Evolutionary conservation across 2,329 filamentous ascomycete species (phyloP).

Genomic region (Diaporthe citriasiana): DNA sequence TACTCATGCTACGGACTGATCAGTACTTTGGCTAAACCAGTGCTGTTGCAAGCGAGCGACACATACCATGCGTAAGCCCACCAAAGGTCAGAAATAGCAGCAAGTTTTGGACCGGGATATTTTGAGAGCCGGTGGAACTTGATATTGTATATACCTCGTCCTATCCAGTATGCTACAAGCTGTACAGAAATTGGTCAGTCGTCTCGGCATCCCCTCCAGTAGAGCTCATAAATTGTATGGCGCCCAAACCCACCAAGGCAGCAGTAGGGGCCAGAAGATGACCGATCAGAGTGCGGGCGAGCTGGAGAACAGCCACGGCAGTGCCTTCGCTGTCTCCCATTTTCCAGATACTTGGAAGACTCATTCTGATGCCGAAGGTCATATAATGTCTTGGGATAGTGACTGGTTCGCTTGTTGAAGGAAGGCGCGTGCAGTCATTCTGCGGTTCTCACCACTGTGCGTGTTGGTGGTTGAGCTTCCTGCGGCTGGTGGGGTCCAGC

Average conservation of each 20-base stretch:
- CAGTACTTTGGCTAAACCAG: background rate
- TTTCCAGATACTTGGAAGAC: background rate
- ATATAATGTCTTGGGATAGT: background rate
- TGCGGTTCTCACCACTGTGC: no score
- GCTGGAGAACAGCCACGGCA: background rate
- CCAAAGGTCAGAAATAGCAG: slow-evolving; percentile 16
- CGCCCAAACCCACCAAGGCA: background rate
- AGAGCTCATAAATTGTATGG: background rate
- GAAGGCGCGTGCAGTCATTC: background rate
- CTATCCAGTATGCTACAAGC: background rate
- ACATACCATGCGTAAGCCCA: slow-evolving; percentile 3
- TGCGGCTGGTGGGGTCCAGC: no score
- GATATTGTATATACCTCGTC: slow-evolving; percentile 15
- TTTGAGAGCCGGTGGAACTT: slow-evolving; percentile 21
- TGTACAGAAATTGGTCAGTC: background rate
- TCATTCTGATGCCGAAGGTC: background rate
- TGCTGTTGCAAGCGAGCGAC: background rate
- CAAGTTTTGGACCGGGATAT: slow-evolving; percentile 25
- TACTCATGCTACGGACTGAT: background rate
- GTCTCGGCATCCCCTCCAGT: background rate
- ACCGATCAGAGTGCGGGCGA: background rate
- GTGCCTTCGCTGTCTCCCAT: background rate
- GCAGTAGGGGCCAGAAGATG: background rate
- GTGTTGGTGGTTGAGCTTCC: no score
- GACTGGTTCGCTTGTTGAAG: background rate